A percentile compares a stretch with the other conserved stretches of the same genome.
Conservation (phyloP, 768 basidiomycete species). For the Cubamyces sp. region DNA sequence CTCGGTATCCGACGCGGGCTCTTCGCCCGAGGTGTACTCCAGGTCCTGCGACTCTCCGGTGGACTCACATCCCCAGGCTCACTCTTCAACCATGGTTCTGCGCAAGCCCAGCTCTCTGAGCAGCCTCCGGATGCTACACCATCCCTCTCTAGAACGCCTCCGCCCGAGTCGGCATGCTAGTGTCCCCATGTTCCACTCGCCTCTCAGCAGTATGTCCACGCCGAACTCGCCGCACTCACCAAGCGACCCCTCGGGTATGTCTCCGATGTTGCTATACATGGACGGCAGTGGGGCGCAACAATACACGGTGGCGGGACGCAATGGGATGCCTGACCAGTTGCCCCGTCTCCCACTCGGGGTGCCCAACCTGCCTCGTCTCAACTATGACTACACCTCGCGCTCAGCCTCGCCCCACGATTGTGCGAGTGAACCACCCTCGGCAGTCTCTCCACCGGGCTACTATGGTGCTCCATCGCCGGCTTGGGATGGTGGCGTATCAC, state of each 20-base stretch:
- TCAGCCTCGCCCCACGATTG: slow-evolving; percentile 11
- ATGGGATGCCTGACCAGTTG: neutral
- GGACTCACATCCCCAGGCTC: slow-evolving; percentile 2
- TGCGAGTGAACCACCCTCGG: slow-evolving; percentile 8
- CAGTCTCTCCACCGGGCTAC: slow-evolving; percentile 13
- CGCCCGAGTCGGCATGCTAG: slow-evolving; percentile 12
- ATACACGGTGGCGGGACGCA: neutral
- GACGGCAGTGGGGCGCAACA: slow-evolving; percentile 1
- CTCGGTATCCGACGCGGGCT: slow-evolving; percentile 19
- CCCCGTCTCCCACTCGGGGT: slow-evolving; percentile 14
- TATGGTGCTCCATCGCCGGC: neutral
- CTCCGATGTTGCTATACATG: slow-evolving; percentile 7
- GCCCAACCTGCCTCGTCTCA: slow-evolving; percentile 13
- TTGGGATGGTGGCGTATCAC: neutral
- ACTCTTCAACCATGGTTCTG: slow-evolving; percentile 8
- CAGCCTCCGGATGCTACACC: slow-evolving; percentile 23
- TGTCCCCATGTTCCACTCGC: slow-evolving; percentile 21
- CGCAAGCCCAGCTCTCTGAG: slow-evolving; percentile 20
- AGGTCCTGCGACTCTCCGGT: slow-evolving; percentile 14
- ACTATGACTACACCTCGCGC: slow-evolving; percentile 21
- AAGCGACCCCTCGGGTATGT: slow-evolving; percentile 1
- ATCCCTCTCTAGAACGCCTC: slow-evolving; percentile 22
- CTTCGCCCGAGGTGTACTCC: slow-evolving; percentile 22
- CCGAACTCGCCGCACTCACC: slow-evolving; percentile 17
- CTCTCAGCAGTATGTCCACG: slow-evolving; percentile 17